Evolutionary conservation across 495 filamentous ascomycete genomes (phyloP).

Genomic region (Acidomyces sp.): DNA sequence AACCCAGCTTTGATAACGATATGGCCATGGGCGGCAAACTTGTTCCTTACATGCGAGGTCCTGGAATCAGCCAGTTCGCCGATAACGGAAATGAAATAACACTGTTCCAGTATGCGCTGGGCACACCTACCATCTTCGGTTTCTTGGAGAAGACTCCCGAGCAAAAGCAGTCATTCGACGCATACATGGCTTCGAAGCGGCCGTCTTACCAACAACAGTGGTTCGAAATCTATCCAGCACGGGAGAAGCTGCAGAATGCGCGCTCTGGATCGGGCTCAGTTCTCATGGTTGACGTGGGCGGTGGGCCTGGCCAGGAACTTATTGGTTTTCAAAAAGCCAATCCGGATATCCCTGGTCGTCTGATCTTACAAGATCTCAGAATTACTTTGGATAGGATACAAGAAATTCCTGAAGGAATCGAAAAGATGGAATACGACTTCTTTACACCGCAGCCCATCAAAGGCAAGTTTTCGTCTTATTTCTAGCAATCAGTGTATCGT

Average conservation of each 20-base stretch:
- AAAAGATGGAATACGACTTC: constrained; percentile 12
- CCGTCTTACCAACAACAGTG: constrained; percentile 1
- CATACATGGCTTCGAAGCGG: constrained; percentile 7
- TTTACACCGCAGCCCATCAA: constrained; percentile 14
- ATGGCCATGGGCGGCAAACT: constrained; percentile 6
- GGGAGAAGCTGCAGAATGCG: not conserved
- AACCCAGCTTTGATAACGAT: constrained; percentile 6
- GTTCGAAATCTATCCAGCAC: constrained; percentile 9
- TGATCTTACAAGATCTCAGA: constrained; percentile 8
- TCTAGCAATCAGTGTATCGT: not conserved
- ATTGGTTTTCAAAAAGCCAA: not conserved
- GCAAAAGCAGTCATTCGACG: constrained; percentile 11
- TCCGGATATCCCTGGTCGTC: constrained; percentile 8
- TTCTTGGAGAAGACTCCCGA: constrained; percentile 5
- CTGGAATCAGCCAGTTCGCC: constrained; percentile 11
- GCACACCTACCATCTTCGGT: constrained; percentile 6
- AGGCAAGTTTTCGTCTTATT: not conserved
- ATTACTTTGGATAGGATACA: not conserved
- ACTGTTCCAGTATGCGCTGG: constrained; percentile 5
- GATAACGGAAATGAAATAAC: not conserved
- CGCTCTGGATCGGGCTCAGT: not conserved
- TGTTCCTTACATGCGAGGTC: constrained; percentile 11
- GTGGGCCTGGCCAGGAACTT: constrained; percentile 5
- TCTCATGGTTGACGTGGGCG: constrained; percentile 14
- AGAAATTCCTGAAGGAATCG: constrained; percentile 2